Conservation (phyloP, 2,329 filamentous ascomycete genomes). For the Ascochyta clinopodiicola region DNA sequence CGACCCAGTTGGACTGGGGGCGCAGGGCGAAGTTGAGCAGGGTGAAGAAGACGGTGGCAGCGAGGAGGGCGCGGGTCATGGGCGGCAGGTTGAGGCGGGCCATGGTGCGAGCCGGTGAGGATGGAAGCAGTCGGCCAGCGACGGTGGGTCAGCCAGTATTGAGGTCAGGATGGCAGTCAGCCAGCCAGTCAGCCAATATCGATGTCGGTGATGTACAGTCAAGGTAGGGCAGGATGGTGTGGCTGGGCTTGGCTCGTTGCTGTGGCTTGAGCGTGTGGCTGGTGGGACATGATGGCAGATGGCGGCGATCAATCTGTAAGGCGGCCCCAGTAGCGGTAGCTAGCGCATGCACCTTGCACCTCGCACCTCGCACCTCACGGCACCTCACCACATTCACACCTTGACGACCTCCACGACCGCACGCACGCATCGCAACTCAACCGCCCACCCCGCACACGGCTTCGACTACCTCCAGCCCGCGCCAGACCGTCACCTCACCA, state of each 20-base stretch:
- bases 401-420: too few species aligned
- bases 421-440: too few species aligned
- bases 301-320: neutral
- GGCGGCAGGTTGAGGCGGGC: slow-evolving; percentile 91
- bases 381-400: neutral
- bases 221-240: too few species aligned
- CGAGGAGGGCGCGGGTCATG: slow-evolving; percentile 82
- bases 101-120: slow-evolving; percentile 56
- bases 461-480: neutral
- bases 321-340: neutral
- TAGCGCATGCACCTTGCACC: neutral
- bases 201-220: neutral
- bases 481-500: too few species aligned
- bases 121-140: too few species aligned
- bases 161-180: too few species aligned
- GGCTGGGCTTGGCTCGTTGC: too few species aligned
- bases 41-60: slow-evolving; percentile 76
- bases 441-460: too few species aligned
- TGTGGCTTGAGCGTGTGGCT: too few species aligned
- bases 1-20: slow-evolving; percentile 48
- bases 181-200: too few species aligned
- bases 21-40: slow-evolving; percentile 81
- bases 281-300: neutral
- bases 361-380: neutral
- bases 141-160: too few species aligned